phyloP scores from a whole-genome alignment of 208 protist genomes.

The Tritrichomonas foetus region DNA sequence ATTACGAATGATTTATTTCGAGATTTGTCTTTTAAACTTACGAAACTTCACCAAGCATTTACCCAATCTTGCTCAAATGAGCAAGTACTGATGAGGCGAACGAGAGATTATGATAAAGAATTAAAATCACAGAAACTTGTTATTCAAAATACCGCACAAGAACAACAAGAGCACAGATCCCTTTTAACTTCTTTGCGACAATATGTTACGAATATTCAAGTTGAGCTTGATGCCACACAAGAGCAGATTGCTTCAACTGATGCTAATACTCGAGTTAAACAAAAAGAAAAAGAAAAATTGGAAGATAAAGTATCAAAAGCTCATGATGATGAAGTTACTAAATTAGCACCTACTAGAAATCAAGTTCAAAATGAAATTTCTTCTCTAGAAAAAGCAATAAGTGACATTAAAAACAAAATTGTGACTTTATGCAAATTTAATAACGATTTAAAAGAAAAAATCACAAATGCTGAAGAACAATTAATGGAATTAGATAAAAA shows the following conservation, averaged over 20 bases:
- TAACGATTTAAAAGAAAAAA: background rate
- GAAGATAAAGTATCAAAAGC: background rate
- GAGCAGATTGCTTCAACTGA: background rate
- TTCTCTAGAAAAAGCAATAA: background rate
- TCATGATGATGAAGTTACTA: background rate
- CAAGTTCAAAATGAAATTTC: constrained; percentile 1
- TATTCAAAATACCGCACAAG: background rate
- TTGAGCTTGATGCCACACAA: background rate
- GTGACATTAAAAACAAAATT: background rate
- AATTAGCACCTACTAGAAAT: background rate
- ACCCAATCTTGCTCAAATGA: background rate
- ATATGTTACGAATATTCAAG: background rate
- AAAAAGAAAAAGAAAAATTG: constrained; percentile 30
- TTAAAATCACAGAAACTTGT: background rate
- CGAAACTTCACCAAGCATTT: constrained; percentile 32
- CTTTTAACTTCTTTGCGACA: background rate
- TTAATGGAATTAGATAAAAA: background rate
- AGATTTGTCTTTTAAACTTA: background rate
- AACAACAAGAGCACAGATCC: constrained; percentile 25
- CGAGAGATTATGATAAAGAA: constrained; percentile 3
- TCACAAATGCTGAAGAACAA: background rate
- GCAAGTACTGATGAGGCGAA: background rate
- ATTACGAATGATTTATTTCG: background rate
- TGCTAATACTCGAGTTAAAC: background rate
- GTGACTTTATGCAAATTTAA: background rate